These are phyloP conservation scores for Creolimax fragrantissima DNA, from an alignment of 78 protist species.

Conservation along the genomic window DNA sequence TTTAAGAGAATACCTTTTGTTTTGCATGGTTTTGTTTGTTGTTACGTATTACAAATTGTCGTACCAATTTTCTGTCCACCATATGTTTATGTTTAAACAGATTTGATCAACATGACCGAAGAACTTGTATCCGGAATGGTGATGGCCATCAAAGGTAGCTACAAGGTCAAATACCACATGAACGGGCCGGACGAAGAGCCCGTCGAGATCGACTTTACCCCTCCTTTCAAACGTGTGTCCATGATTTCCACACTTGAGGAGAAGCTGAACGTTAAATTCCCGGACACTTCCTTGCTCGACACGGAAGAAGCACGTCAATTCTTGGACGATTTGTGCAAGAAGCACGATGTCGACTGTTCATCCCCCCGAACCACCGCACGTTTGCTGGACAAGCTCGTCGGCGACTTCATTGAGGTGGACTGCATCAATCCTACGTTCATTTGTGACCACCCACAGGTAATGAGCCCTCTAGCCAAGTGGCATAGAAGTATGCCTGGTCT, in stretches of 20 bases:
- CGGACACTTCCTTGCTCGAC: conserved; percentile 29
- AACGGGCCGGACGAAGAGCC: conserved; percentile 47
- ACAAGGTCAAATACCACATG: conserved; percentile 48
- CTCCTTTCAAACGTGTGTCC: conserved; percentile 88
- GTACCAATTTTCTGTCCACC: too few species aligned
- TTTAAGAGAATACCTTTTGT: too few species aligned
- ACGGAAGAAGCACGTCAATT: conserved; percentile 42
- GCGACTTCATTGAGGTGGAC: conserved; percentile 30
- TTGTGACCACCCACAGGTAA: conserved; percentile 94
- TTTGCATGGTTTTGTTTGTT: too few species aligned
- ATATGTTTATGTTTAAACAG: too few species aligned
- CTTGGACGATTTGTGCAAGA: conserved; percentile 50
- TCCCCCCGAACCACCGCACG: conserved; percentile 94
- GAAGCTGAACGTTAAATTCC: conserved; percentile 17
- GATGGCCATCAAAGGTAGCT: conserved; percentile 36
- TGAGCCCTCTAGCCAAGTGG: conserved; percentile 98
- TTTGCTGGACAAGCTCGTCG: conserved; percentile 89
- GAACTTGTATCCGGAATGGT: conserved; percentile 58
- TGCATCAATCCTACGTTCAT: conserved; percentile 96
- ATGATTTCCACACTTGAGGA: conserved; percentile 79
- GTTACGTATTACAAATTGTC: too few species aligned
- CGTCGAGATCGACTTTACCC: conserved; percentile 89
- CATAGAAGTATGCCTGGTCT: conserved; percentile 71
- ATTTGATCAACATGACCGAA: conserved; percentile 90
- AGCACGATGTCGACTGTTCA: conserved; percentile 68